Conservation (phyloP, 2,329 filamentous ascomycete species). For the Phyllachora maydis region DNA sequence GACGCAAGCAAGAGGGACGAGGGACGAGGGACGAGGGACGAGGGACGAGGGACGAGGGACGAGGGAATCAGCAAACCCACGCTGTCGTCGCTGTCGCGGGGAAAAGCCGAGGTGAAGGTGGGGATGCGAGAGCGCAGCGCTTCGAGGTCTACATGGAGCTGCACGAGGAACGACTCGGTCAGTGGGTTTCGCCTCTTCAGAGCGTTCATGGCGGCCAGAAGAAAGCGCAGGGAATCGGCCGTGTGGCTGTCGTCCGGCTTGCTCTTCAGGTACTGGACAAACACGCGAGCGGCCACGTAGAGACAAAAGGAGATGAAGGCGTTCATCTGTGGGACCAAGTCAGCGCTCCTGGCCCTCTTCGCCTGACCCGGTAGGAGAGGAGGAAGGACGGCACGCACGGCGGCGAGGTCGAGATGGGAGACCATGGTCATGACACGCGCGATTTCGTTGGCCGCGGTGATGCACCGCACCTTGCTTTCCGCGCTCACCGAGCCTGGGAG, state of each 20-base stretch:
- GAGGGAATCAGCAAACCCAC: constrained; percentile 23
- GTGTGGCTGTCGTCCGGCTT: constrained; percentile 67
- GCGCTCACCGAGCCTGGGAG: constrained; percentile 57
- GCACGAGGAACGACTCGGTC: constrained; percentile 85
- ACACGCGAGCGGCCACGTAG: constrained; percentile 87
- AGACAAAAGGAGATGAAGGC: constrained; percentile 90
- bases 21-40: too few species aligned
- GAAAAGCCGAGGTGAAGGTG: constrained; percentile 31
- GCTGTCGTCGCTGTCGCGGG: constrained; percentile 27
- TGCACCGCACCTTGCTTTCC: constrained; percentile 83
- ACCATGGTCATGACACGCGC: constrained; percentile 91
- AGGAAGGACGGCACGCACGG: constrained; percentile 31
- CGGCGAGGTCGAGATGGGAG: constrained; percentile 68
- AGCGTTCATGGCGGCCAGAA: constrained; percentile 77
- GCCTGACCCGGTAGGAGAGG: not conserved
- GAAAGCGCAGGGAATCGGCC: constrained; percentile 67
- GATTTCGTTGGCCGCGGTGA: constrained; percentile 84
- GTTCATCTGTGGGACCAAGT: constrained; percentile 47
- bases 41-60: too few species aligned
- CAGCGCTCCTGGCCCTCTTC: too few species aligned
- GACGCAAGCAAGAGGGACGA: not conserved
- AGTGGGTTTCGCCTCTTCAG: constrained; percentile 75
- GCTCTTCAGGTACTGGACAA: constrained; percentile 91
- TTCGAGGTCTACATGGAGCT: constrained; percentile 81
- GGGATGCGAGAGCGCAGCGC: constrained; percentile 42